These are phyloP conservation scores for Candida koratica DNA, from an alignment of 805 yeast genomes.

Conservation along the genomic window DNA sequence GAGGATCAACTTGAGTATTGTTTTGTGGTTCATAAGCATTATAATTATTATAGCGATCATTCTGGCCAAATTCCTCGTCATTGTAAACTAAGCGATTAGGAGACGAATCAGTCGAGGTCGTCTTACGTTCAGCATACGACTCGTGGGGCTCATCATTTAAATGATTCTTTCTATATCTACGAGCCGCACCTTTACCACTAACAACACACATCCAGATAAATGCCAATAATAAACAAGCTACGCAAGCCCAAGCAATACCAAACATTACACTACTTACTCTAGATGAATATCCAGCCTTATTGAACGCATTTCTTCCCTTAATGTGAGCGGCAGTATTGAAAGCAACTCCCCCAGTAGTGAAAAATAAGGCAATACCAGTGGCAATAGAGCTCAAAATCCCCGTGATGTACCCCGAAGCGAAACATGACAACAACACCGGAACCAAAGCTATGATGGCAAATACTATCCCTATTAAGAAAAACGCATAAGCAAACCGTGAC, in stretches of 20 bases:
- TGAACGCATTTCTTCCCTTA: constrained; percentile 49
- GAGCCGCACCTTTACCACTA: constrained; percentile 13
- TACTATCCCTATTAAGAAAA: constrained; percentile 55
- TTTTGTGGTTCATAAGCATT: constrained; percentile 2
- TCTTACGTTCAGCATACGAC: constrained; percentile 13
- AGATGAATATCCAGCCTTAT: constrained; percentile 38
- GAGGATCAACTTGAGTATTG: no score
- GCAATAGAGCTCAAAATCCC: constrained; percentile 14
- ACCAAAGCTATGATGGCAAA: constrained; percentile 50
- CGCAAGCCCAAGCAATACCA: constrained; percentile 56
- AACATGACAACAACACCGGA: constrained; percentile 28
- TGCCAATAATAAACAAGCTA: constrained; percentile 14
- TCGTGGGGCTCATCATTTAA: constrained; percentile 10
- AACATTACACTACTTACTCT: constrained; percentile 47
- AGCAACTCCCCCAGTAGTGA: constrained; percentile 43
- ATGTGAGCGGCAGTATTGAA: constrained; percentile 54
- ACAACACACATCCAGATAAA: constrained; percentile 15
- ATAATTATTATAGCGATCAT: constrained; percentile 1
- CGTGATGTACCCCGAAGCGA: constrained; percentile 10
- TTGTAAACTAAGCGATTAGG: constrained; percentile 8
- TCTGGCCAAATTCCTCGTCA: constrained; percentile 1
- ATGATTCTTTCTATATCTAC: constrained; percentile 7
- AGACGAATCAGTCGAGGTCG: constrained; percentile 12
- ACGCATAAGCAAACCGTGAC: constrained; percentile 62
- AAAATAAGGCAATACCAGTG: constrained; percentile 33